Base-by-base conservation (phyloP, 805 yeast genomes). In the Zygosaccharomyces gambellarensis region DNA sequence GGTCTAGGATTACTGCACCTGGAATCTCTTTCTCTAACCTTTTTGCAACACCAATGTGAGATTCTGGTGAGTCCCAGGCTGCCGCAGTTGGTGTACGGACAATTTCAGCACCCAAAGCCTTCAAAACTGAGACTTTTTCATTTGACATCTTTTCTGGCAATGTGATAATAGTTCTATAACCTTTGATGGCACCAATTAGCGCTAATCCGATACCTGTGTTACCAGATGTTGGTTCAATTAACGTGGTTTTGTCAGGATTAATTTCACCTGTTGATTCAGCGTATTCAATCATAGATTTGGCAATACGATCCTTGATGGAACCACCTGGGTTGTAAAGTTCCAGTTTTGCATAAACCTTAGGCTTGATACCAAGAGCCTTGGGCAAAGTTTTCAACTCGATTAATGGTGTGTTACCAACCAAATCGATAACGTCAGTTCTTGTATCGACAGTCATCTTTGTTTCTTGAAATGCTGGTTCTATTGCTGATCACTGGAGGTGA, bases 161-260 rank as follows among this genome's bases (percentile, higher is more conserved):
- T 4, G 95, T 87, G 67, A 87, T 87, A 62, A 87, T 87, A 45
- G 92, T 85, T 68, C 92, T 76, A 72, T 87, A 87, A 44, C 95
- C 95, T 63, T 80, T 82, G 39, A 88, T 87, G 38, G 95, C 95
- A 60, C 94, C 96, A 17, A 86, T 81, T 25, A 87, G 74, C 10
- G 96, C 96, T 58, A 87, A 75, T 51, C 95, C 96, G 63, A 87
- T 88, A 70, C 96, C 96, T 40, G 96, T 87, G 72, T 87, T 87
- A 62, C 96, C 96, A 9, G 92, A 84, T 9, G 95, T 88, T 48
- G 95, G 95, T 70, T 87, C 96, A 57, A 88, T 87, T 63, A 87
- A 71, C 30, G 95, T 87, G 63, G 81, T 78, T 50, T 63, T 61
- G 4, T 92, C 92, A n/a, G 95, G 95, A 68, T 83, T 85, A 62